Conservation (phyloP, 1,284 basidiomycete genomes). For the Ustilago cynodontis region DNA sequence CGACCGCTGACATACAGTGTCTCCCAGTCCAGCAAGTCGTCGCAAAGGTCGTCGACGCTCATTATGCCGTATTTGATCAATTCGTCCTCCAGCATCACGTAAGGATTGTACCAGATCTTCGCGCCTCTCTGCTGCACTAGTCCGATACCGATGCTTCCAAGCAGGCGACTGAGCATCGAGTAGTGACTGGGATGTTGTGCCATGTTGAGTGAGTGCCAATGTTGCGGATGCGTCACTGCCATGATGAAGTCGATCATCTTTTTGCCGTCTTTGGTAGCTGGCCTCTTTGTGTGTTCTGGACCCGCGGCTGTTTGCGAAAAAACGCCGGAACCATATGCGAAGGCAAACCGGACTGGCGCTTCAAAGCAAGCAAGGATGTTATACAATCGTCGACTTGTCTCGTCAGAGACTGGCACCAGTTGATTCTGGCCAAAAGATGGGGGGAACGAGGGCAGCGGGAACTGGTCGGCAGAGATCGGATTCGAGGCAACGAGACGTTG, state of each 20-base stretch:
- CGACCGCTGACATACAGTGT: conserved; percentile 93
- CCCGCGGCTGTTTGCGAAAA: conserved; percentile 84
- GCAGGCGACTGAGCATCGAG: conserved; percentile 81
- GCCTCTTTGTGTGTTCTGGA: conserved; percentile 70
- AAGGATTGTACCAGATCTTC: conserved; percentile 80
- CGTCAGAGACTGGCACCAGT: conserved; percentile 50
- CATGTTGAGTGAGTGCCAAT: conserved; percentile 96
- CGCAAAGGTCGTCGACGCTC: conserved; percentile 86
- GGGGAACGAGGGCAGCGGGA: conserved; percentile 50
- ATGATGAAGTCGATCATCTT: conserved; percentile 94
- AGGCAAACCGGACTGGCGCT: conserved; percentile 89
- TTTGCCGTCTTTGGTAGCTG: conserved; percentile 51
- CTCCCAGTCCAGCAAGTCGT: conserved; percentile 91
- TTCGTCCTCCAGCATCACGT: conserved; percentile 72
- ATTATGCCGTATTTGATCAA: conserved; percentile 98
- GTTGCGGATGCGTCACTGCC: conserved; percentile 87
- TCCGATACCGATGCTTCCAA: conserved; percentile 83
- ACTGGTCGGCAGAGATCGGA: conserved; percentile 22
- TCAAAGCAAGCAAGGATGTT: conserved; percentile 72
- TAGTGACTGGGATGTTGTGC: conserved; percentile 90
- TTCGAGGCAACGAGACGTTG: conserved; percentile 24
- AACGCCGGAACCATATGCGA: conserved; percentile 93
- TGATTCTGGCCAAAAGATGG: conserved; percentile 61
- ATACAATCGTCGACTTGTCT: conserved; percentile 36
- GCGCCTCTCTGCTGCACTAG: conserved; percentile 84